Base-by-base conservation (phyloP, 352 stramenopile genomes). In the Aphanomyces euteiches region DNA sequence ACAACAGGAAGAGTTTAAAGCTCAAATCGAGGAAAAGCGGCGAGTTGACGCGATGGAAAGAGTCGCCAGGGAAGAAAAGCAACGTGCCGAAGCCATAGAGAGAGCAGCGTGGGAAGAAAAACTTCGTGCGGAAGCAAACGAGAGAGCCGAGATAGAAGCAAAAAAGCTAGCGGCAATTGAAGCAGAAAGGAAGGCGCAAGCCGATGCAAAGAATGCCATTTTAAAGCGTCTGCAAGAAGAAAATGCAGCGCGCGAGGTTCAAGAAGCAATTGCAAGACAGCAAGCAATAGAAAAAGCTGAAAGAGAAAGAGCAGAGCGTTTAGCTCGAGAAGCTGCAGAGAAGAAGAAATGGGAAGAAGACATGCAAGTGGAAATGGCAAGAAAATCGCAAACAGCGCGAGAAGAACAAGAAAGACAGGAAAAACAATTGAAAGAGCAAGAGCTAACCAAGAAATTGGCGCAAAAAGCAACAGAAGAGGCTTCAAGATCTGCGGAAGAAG, bases 191-290 rank as follows among this genome's bases (percentile, higher is more conserved):
- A n/a, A 56, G 59, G 7, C 7, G 43, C 40, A 39, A 19, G 38
- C 28, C n/a, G 57, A 40, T 4, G 57, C 37, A 5, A 66, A 67
- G 43, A 3, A 50, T 5, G 38, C n/a, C 5, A 5, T 67, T 41
- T n/a, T 28, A 40, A 19, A 13, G 38, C 7, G 15, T 15, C 21
- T 47, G 6, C 37, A 50, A 17, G 36, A 47, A 6, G 12, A 50
- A 15, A 34, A 13, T 7, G 38, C 7, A 53, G 57, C 57, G 39
- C 7, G 19, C 15, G 47, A 36, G 10, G 41, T 5, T 40, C 12
- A 17, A 36, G 41, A 7, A 58, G 54, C 54, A 41, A 67, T 56
- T n/a, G 47, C 59, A 58, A n/a, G 10, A 12, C 59, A 67, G 19
- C 12, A 56, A 3, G 6, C 17, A 15, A n/a, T 67, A 15, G 41